Evolutionary conservation across 2,329 filamentous ascomycete species (phyloP).

Genomic region (Pyricularia sp.): DNA sequence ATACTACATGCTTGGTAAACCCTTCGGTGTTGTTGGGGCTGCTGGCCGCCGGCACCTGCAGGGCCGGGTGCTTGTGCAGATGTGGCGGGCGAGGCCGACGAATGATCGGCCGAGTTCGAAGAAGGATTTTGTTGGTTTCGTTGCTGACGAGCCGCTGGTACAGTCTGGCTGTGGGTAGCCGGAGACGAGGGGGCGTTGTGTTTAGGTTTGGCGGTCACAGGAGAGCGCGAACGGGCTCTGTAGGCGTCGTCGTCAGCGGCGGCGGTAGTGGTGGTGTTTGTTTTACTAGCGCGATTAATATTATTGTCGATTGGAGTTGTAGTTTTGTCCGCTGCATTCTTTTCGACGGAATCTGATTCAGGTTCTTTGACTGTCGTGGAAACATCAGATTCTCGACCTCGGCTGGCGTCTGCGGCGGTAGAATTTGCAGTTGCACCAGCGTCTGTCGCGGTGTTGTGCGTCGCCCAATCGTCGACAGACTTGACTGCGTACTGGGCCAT

Average conservation of each 20-base stretch:
- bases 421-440: neutral
- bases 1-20: conserved; percentile 51
- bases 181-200: neutral
- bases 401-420: neutral
- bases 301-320: neutral
- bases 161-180: neutral
- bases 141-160: neutral
- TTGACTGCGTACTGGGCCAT: conserved; percentile 17
- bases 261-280: neutral
- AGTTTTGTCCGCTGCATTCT: neutral
- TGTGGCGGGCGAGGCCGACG: conserved; percentile 8
- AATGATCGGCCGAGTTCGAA: neutral
- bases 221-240: conserved; percentile 8
- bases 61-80: conserved; percentile 24
- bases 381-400: neutral
- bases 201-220: neutral
- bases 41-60: neutral
- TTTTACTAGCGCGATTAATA: neutral
- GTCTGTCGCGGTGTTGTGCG: neutral
- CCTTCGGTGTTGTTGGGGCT: conserved; percentile 34
- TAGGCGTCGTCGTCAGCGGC: neutral
- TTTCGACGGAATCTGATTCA: neutral
- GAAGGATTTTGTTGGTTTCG: neutral
- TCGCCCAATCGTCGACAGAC: conserved; percentile 1
- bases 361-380: neutral